These are phyloP conservation scores for Capsicum pubescens DNA, from an alignment of 257 asterid genomes.

Conservation along the genomic window DNA sequence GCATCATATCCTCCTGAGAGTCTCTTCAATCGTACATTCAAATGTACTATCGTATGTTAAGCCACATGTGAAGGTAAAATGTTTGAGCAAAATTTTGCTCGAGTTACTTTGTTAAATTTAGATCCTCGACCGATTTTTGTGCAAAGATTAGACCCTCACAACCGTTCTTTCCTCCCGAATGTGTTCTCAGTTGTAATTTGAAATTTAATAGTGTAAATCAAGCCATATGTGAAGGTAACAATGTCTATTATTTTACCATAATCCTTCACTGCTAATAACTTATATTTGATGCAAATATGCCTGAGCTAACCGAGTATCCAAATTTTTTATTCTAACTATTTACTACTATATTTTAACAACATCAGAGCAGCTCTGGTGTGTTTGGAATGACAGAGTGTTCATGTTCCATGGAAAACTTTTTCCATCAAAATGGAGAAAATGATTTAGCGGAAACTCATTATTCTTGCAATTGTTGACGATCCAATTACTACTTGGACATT, in stretches of 20 bases:
- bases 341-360: neutral
- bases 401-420: no score
- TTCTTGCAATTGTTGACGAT: no score
- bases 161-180: neutral
- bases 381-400: no score
- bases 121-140: constrained; percentile 3
- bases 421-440: no score
- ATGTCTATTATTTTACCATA: neutral
- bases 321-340: neutral
- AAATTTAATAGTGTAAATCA: neutral
- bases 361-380: neutral
- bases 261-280: neutral
- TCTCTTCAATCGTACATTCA: constrained; percentile 14
- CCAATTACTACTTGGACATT: no score
- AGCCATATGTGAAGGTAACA: constrained; percentile 1
- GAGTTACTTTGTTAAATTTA: neutral
- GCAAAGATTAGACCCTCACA: constrained; percentile 10
- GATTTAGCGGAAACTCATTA: no score
- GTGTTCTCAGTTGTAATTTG: neutral
- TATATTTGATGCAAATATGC: neutral
- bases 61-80: constrained; percentile 17
- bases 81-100: neutral
- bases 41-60: constrained; percentile 4
- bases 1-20: constrained; percentile 18
- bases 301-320: no score